These are phyloP conservation scores for Beauveria sp. DNA, from an alignment of 2,329 filamentous ascomycete genomes.

Conservation along the genomic window DNA sequence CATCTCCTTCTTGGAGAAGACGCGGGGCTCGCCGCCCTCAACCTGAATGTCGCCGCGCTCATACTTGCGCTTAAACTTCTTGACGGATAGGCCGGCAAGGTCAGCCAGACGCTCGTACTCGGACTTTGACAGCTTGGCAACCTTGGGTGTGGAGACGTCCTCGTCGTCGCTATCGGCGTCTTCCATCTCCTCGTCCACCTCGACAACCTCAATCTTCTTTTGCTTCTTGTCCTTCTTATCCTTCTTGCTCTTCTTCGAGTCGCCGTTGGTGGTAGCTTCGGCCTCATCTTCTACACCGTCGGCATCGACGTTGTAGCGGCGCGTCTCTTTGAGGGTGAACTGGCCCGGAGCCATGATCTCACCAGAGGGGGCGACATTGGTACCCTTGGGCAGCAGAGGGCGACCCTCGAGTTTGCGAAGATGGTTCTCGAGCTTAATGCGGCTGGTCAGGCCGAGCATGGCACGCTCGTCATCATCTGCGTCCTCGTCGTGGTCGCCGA, in stretches of 20 bases:
- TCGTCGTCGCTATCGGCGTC: conserved; percentile 24
- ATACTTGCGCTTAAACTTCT: conserved; percentile 72
- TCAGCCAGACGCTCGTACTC: conserved; percentile 55
- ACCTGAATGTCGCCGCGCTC: conserved; percentile 68
- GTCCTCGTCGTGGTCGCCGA: conserved; percentile 49
- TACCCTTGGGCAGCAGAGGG: conserved; percentile 69
- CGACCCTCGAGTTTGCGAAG: conserved; percentile 82
- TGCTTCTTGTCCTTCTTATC: conserved; percentile 36
- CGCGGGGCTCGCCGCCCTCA: conserved; percentile 57
- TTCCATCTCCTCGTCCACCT: conserved; percentile 28
- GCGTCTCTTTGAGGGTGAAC: conserved; percentile 85
- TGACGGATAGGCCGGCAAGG: conserved; percentile 60
- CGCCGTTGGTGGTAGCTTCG: conserved; percentile 32
- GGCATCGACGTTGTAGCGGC: conserved; percentile 91
- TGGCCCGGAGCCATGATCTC: conserved; percentile 59
- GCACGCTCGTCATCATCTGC: conserved; percentile 85
- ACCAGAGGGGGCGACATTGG: conserved; percentile 68
- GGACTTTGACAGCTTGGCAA: conserved; percentile 42
- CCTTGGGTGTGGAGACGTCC: conserved; percentile 27
- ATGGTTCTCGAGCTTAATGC: conserved; percentile 67
- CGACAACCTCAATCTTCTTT: conserved; percentile 32
- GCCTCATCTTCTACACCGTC: conserved; percentile 68
- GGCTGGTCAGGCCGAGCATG: conserved; percentile 65
- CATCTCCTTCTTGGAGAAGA: conserved; percentile 68
- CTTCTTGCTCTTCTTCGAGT: conserved; percentile 34